Percentiles rank a stretch among this genome's conserved stretches.
Evolutionary conservation across 352 stramenopile species (phyloP).

Genomic region (Discostella stelligera): DNA sequence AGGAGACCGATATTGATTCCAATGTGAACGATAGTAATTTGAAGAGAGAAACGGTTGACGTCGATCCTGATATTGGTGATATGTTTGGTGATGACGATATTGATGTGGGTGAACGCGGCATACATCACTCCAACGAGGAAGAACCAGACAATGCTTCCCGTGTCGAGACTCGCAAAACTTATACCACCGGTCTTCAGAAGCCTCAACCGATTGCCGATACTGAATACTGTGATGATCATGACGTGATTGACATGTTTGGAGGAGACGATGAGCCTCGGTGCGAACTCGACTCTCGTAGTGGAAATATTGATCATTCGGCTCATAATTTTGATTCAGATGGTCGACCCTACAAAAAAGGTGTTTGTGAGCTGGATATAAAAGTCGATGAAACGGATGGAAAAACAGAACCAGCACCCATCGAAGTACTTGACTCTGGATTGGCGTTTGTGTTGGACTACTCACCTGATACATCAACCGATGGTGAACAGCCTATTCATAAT

Average conservation of each 20-base stretch:
- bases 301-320: too few relatives aligned
- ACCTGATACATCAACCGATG: slow-evolving; percentile 14
- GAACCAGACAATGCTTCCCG: neutral
- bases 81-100: slow-evolving; percentile 41
- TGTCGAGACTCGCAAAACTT: neutral
- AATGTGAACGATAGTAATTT: neutral
- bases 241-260: slow-evolving; percentile 6
- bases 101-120: neutral
- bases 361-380: neutral
- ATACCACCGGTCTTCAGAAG: neutral
- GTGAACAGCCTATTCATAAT: neutral
- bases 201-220: neutral
- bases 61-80: slow-evolving; percentile 37
- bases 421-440: slow-evolving; percentile 32
- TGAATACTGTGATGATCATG: neutral
- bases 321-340: neutral
- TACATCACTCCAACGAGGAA: neutral
- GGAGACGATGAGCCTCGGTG: neutral
- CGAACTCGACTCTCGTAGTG: too few relatives aligned
- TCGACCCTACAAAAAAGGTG: neutral
- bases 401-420: neutral
- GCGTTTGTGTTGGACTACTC: slow-evolving; percentile 34
- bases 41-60: slow-evolving; percentile 7
- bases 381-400: neutral
- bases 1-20: slow-evolving; percentile 4